Conservation (phyloP, 495 filamentous ascomycete species). For the Aspergillus avenaceus region DNA sequence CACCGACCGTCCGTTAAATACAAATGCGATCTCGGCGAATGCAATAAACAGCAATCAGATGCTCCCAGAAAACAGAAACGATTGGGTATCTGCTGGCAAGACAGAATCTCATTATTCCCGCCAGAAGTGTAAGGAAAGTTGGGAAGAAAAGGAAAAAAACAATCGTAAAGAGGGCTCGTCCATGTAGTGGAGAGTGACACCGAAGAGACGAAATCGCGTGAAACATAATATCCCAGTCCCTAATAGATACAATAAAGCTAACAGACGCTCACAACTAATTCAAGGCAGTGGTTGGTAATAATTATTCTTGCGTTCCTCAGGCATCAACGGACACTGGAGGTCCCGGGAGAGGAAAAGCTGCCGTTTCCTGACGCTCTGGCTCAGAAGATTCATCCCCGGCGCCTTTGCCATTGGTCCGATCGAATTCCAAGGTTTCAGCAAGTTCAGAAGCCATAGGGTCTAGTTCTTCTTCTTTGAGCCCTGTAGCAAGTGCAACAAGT, state of each 20-base stretch:
- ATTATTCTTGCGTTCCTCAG: conserved; percentile 8
- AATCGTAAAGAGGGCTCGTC: conserved; percentile 3
- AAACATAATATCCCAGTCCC: conserved; percentile 1
- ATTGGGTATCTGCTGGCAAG: conserved; percentile 21
- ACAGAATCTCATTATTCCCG: conserved; percentile 7
- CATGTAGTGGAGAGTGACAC: conserved; percentile 12
- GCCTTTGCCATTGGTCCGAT: conserved; percentile 40
- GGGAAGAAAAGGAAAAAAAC: not conserved
- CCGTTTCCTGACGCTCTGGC: conserved; percentile 22
- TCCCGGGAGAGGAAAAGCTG: conserved; percentile 21
- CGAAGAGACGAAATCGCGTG: conserved; percentile 25
- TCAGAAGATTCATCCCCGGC: conserved; percentile 25
- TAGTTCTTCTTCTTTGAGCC: conserved; percentile 46
- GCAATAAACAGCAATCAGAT: not conserved
- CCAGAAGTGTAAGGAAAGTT: conserved; percentile 10
- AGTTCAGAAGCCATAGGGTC: conserved; percentile 47
- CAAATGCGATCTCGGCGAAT: not conserved
- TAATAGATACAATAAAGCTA: conserved; percentile 9
- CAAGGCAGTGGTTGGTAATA: not conserved
- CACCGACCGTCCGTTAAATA: not conserved
- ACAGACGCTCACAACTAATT: not conserved
- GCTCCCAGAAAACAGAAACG: not conserved
- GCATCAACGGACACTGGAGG: conserved; percentile 35
- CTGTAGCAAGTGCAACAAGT: conserved; percentile 48
- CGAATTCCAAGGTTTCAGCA: conserved; percentile 44